Base-by-base conservation (phyloP, 305 asterid genomes). In the Fraxinus platypoda region DNA sequence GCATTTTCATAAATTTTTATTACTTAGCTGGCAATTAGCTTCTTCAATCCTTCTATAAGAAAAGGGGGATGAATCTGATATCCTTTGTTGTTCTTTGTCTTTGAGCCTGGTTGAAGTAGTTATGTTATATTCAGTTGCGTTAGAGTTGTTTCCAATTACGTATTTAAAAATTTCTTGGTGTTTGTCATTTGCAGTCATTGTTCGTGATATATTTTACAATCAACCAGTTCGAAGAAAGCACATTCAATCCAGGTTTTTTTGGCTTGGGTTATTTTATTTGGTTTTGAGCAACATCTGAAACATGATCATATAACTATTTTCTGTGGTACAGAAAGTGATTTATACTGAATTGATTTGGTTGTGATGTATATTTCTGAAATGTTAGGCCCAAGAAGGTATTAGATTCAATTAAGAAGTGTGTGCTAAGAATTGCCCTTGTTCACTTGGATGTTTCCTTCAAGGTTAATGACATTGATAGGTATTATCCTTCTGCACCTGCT, bases 211-310 rank as follows among this genome's bases (percentile, higher is more conserved):
- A 86, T 96, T 96, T 87, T 92, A 87, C 88, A 94, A 93, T 86
- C 99, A 94, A 90, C 98, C 98, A 79, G 99, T 96, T 86, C 91
- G 98, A 82, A 92, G 95, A 92, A 92, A 91, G 90, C 93, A 87
- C 81, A 89, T 96, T 89, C 92, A 90, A 73, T 94, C 95, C 92
- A 96, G 97, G 99, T 96, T 84, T 68, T 72, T 68, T 83, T 59
- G 74, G 70, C 78, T 7, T 73, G 34, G 7, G 73, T 26, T 74
- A 41, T 81, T 49, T 26, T 74, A 41, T 81, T 49, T 74, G 31
- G 8, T 31, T 70, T 81, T 70, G 71, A 11, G 66, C 78, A 34
- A 79, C 12, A 31, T 75, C 21, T 81, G 33, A 17, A 46, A 26
- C 52, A 46, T 83, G 76, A 23, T 17, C 8, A 74, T 75, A 68